Percentiles rank a stretch among this genome's conserved stretches.
Evolutionary conservation across 192 early-diverging fungal species (phyloP).

Genomic region (Kickxella alabastrina): DNA sequence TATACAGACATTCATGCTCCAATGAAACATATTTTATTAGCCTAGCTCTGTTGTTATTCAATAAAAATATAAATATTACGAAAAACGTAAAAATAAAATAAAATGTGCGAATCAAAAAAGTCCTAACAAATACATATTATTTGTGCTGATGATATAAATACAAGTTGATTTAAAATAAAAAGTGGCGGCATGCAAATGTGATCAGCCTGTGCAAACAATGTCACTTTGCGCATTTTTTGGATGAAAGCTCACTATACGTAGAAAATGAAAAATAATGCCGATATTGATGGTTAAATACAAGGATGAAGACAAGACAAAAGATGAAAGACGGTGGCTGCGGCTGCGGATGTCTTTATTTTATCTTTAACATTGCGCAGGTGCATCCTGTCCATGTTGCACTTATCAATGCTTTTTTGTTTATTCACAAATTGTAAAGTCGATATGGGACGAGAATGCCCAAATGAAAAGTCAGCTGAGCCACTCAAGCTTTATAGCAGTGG

Average conservation of each 20-base stretch:
- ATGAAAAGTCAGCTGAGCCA: too few relatives aligned
- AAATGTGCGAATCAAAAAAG: background rate
- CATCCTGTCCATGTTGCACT: too few relatives aligned
- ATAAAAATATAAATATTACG: background rate
- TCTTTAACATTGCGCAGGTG: too few relatives aligned
- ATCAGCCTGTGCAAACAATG: background rate
- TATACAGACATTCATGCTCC: too few relatives aligned
- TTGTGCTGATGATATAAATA: background rate
- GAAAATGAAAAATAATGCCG: background rate
- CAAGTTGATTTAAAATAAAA: background rate
- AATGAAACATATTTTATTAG: background rate
- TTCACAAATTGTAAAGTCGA: too few relatives aligned
- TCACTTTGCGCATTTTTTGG: constrained; percentile 1
- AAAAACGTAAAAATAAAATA: constrained; percentile 1
- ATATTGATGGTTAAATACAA: background rate
- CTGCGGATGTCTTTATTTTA: too few relatives aligned
- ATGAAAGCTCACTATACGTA: too few relatives aligned
- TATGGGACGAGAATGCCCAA: too few relatives aligned
- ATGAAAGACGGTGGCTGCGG: background rate
- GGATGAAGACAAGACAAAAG: background rate
- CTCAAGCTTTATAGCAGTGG: too few relatives aligned
- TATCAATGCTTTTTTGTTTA: too few relatives aligned
- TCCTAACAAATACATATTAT: background rate
- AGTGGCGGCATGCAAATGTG: constrained; percentile 1
- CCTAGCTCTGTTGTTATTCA: background rate